Percentiles rank a stretch among this genome's conserved stretches.
Conservation (phyloP, 2,329 filamentous ascomycete genomes). For the Fusarium agapanthi region DNA sequence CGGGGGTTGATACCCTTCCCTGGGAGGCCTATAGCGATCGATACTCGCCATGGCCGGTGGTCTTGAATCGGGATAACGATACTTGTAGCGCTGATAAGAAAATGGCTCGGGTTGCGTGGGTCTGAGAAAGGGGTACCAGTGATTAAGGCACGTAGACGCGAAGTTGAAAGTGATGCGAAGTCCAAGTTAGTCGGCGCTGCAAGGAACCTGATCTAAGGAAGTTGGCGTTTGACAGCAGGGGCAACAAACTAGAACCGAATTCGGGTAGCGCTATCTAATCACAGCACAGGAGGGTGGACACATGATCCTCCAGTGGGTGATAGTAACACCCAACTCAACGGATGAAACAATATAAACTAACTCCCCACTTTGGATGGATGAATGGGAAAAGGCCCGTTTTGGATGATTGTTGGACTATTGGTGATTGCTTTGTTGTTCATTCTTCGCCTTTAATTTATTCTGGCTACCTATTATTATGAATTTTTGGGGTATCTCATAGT, state of each 20-base stretch:
- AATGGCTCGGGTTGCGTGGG: slow-evolving; percentile 20
- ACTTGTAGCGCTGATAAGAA: slow-evolving; percentile 18
- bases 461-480: slow-evolving; percentile 11
- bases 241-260: slow-evolving; percentile 13
- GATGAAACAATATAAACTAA: slow-evolving; percentile 12
- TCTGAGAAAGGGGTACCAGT: slow-evolving; percentile 13
- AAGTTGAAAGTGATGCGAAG: slow-evolving; percentile 25
- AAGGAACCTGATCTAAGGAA: slow-evolving; percentile 37
- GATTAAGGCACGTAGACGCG: slow-evolving; percentile 6
- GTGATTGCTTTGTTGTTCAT: not conserved
- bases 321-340: slow-evolving; percentile 4
- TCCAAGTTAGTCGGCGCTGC: slow-evolving; percentile 7
- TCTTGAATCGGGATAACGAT: slow-evolving; percentile 41
- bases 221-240: slow-evolving; percentile 35
- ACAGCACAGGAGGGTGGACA: slow-evolving; percentile 20
- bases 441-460: not conserved
- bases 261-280: slow-evolving; percentile 40
- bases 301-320: slow-evolving; percentile 31
- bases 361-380: slow-evolving; percentile 14
- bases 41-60: slow-evolving; percentile 63
- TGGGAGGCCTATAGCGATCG: slow-evolving; percentile 65
- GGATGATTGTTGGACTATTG: not conserved
- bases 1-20: slow-evolving; percentile 67
- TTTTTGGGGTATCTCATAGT: slow-evolving; percentile 41
- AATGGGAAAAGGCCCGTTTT: not conserved